These are phyloP conservation scores for Mucor irregularis DNA, from an alignment of 371 early-diverging fungal genomes.

Conservation along the genomic window DNA sequence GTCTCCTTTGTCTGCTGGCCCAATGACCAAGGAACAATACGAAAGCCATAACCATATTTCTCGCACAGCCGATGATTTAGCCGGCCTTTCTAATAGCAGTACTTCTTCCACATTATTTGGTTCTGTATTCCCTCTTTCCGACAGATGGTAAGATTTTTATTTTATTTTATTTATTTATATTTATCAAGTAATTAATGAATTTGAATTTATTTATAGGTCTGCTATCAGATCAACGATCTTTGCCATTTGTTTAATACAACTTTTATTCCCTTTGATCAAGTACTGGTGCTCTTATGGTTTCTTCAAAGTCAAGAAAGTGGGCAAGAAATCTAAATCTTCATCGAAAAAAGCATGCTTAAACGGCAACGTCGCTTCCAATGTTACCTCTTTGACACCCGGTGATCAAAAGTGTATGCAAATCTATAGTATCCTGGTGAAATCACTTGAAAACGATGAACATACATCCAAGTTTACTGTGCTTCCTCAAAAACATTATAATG, in stretches of 20 bases:
- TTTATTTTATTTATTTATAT: background rate
- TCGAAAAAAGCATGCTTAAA: conserved; percentile 11
- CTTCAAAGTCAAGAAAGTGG: conserved; percentile 25
- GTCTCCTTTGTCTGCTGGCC: conserved; percentile 42
- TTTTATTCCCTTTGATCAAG: conserved; percentile 34
- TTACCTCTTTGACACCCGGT: conserved; percentile 31
- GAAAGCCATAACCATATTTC: conserved; percentile 46
- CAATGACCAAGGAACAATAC: conserved; percentile 36
- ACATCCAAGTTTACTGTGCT: background rate
- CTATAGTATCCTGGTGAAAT: conserved; percentile 32
- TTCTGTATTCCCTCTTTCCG: conserved; percentile 24
- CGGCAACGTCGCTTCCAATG: conserved; percentile 17
- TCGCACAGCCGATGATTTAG: conserved; percentile 26
- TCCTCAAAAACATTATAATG: conserved; percentile 10
- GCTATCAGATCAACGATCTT: conserved; percentile 32
- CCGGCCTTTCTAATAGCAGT: background rate
- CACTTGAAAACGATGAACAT: conserved; percentile 20
- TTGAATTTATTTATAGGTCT: conserved; percentile 17
- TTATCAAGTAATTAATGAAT: background rate
- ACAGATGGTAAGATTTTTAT: conserved; percentile 31
- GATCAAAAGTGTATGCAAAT: conserved; percentile 47
- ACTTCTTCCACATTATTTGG: background rate
- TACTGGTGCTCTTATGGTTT: conserved; percentile 16
- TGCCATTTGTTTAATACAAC: conserved; percentile 31
- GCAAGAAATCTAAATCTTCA: conserved; percentile 5